Evolutionary conservation across 345 rosid species (phyloP), one percentile per base, ranked within the genome.

Genomic region (Heritiera fomes): DNA sequence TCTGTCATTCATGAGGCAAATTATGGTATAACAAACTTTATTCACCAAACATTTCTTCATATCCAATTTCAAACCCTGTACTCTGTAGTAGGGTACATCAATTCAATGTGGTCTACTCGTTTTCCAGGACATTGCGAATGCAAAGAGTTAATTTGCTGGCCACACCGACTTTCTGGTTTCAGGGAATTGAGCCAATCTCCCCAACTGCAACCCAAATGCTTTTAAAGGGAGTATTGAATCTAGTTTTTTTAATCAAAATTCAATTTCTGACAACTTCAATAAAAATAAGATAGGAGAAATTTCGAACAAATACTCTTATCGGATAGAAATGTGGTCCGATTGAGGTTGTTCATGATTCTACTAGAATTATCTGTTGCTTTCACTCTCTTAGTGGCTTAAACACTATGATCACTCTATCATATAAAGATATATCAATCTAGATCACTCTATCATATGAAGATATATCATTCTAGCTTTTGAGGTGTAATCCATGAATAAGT

Each of bases 31-130:
- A 20, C 34, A 59, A n/a, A 15, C 34, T 59, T 23, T 59, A 12
- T 8, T 67, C 46, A 4, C 32, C 71, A 5, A 1, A n/a, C 53
- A 68, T 45, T n/a, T 68, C 34, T 68, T 68, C 14, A 13, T 43
- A 20, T n/a, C 10, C 30, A 13, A 47, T 28, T 28, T 55, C 58
- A 70, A 14, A 46, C 18, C 50, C 13, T 23, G 74, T 49, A 34
- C 38, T 34, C 38, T 34, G 38, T 1, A n/a, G 38, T 34, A n/a
- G 32, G 41, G 41, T 28, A 70, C 41, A 70, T 5, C 6, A 53
- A 53, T 28, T 70, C 20, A 47, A 70, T 70, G 73, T 23, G 40
- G 10, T 47, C 73, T 70, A 70, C 73, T 6, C 73, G 47, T 47
- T 70, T 18, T 56, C 61, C 41, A 23, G n/a, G 38, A 70, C 58